These are phyloP conservation scores for Chloris gayana DNA, from an alignment of 176 grass and related monocot genomes.

Conservation along the genomic window DNA sequence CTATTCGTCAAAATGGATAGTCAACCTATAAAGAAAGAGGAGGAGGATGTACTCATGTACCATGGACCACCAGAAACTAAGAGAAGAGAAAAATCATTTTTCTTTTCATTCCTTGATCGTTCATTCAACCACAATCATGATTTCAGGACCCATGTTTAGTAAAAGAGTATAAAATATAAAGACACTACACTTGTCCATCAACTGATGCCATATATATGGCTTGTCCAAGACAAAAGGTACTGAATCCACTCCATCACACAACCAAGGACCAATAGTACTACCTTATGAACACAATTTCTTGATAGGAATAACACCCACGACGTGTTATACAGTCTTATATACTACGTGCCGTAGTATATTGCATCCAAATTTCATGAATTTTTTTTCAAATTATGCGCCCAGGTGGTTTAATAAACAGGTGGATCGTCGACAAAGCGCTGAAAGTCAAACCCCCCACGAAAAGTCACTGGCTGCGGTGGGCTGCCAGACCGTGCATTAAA, in stretches of 20 bases:
- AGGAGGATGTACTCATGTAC: no score
- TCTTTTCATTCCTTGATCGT: neutral
- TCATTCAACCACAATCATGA: neutral
- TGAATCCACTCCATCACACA: neutral
- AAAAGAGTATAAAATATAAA: neutral
- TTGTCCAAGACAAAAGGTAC: neutral
- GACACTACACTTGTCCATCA: neutral
- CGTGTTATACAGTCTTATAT: neutral
- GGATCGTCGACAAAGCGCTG: conserved; percentile 1
- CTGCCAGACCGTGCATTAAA: conserved; percentile 28
- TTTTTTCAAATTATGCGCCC: neutral
- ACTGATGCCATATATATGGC: neutral
- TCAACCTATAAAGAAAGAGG: neutral
- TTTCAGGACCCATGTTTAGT: neutral
- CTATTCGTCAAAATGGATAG: neutral
- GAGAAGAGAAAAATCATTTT: neutral
- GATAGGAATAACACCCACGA: neutral
- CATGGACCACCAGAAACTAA: neutral
- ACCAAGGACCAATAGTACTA: neutral
- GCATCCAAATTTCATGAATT: neutral
- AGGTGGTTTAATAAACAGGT: neutral
- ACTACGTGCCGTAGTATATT: neutral
- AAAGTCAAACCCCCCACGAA: conserved; percentile 39
- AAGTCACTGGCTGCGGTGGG: conserved; percentile 18
- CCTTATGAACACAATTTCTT: neutral